These are phyloP conservation scores for Syzygium aromaticum DNA, from an alignment of 345 rosid species.

Conservation along the genomic window DNA sequence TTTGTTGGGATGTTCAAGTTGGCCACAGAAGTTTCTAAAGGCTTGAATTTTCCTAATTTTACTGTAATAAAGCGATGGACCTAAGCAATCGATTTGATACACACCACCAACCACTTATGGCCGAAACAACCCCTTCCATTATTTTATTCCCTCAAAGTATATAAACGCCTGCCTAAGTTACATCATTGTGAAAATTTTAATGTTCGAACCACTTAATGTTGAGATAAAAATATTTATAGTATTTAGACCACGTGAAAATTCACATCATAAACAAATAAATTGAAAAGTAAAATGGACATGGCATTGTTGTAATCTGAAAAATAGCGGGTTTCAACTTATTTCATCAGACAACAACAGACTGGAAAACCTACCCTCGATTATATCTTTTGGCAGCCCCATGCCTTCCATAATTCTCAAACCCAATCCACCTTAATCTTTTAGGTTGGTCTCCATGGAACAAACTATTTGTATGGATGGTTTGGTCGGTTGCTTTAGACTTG, in stretches of 20 bases:
- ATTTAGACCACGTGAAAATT: no score
- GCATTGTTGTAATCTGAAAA: not conserved
- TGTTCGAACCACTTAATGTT: no score
- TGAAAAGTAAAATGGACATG: not conserved
- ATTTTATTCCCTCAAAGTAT: not conserved
- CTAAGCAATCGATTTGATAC: not conserved
- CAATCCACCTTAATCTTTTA: no score
- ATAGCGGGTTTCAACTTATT: not conserved
- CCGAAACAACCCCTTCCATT: not conserved
- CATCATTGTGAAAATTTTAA: not conserved
- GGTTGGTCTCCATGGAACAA: no score
- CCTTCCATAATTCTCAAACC: no score
- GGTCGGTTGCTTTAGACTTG: no score
- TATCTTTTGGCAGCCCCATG: no score
- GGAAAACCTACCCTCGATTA: no score
- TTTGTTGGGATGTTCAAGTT: not conserved
- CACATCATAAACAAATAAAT: not conserved
- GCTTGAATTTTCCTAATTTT: not conserved
- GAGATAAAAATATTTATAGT: no score
- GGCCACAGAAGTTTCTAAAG: not conserved
- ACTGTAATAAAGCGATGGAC: not conserved
- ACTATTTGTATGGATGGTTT: no score
- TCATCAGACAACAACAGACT: no score
- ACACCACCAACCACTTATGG: not conserved
- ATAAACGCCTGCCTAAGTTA: not conserved